Evolutionary conservation across 805 yeast genomes (phyloP), one percentile per base, ranked within the genome.

Genomic region (Pichia nakasei): DNA sequence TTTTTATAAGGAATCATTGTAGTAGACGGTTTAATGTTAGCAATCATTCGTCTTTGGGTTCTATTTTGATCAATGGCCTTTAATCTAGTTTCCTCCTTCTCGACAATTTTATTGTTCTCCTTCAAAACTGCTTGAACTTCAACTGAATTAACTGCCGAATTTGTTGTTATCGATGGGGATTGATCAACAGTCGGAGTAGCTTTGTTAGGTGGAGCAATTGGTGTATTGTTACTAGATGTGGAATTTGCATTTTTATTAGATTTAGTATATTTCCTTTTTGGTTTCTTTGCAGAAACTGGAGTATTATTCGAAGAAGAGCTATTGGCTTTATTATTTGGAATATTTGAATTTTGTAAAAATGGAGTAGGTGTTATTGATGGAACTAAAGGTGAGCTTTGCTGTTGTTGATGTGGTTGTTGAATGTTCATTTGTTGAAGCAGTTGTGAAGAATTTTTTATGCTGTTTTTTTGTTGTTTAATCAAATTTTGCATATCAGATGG

Each of bases 31-130:
- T 19, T 40, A 11, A 24, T 37, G 5, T 41, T 20, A 3, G 42
- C 40, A 36, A 76, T 61, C 41, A 70, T 76, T 37, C 76, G 63
- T 43, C 81, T 59, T 47, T 61, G 68, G 38, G 63, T 64, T 48
- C 73, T 59, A 47, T 68, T 69, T 13, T 64, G 55, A 51, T 74
- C 80, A 20, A 61, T 48, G 5, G 39, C 44, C 9, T 48, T 54
- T 31, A 54, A 41, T 18, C 52, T 50, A 13, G 52, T 33, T 34
- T 59, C 67, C 38, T 64, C 67, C 36, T 52, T 56, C 9, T 52
- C 48, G 19, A 61, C 42, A 42, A 51, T 41, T 22, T 59, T 64
- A 9, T 50, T 45, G 39, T 63, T 62, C 26, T 61, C 67, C 38
- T 55, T 56, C 44, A 64, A 32, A 18, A 58, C 46, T 33, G 51